phyloP scores from a whole-genome alignment of 2,329 filamentous ascomycete genomes.

The Colletotrichum brevisporum region DNA sequence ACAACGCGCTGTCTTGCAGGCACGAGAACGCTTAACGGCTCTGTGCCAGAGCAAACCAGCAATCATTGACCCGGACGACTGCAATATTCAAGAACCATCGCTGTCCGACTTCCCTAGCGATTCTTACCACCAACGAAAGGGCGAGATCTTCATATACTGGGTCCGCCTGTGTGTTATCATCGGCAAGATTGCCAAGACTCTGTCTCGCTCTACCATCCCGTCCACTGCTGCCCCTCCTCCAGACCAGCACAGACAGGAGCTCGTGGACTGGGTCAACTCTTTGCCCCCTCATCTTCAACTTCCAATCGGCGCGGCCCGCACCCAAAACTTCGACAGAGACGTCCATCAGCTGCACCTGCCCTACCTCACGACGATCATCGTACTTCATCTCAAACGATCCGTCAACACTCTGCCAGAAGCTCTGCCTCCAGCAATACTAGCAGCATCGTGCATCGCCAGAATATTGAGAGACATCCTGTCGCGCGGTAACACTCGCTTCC shows the following conservation, averaged over 20 bases:
- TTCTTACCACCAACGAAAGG: conserved; percentile 49
- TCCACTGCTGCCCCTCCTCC: conserved; percentile 42
- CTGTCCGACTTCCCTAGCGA: conserved; percentile 55
- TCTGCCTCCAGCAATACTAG: conserved; percentile 53
- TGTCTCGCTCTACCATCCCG: conserved; percentile 46
- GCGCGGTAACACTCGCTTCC: conserved; percentile 55
- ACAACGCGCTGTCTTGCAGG: conserved; percentile 33
- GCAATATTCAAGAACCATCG: conserved; percentile 54
- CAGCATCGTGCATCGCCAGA: conserved; percentile 54
- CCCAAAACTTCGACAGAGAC: conserved; percentile 54
- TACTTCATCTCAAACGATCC: conserved; percentile 54
- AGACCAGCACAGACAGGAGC: conserved; percentile 48
- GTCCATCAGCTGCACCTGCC: conserved; percentile 58
- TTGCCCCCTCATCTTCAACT: conserved; percentile 52
- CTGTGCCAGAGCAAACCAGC: conserved; percentile 60
- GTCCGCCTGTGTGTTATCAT: conserved; percentile 57
- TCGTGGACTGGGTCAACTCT: conserved; percentile 52
- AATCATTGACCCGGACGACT: conserved; percentile 59
- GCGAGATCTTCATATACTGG: conserved; percentile 58
- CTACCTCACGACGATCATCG: conserved; percentile 57
- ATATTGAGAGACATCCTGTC: conserved; percentile 56
- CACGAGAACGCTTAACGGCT: conserved; percentile 55
- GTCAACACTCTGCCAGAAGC: conserved; percentile 54
- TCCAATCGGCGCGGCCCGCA: conserved; percentile 48
- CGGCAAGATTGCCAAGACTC: conserved; percentile 55